Conservation (phyloP, 2,329 filamentous ascomycete species). For the Rasamsonia emersonii region DNA sequence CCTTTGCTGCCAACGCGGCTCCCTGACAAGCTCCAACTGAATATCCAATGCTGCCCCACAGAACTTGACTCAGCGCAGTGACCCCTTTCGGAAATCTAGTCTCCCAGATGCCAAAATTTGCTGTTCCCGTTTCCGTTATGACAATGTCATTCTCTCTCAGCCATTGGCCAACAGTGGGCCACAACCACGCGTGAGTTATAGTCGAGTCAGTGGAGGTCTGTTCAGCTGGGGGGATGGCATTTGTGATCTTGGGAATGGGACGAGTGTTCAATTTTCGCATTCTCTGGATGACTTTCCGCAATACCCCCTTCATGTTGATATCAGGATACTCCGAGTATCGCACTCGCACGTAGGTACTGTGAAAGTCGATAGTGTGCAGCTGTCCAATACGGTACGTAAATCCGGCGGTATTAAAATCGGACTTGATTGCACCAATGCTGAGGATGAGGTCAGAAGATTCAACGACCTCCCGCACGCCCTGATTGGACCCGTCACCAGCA, state of each 20-base stretch:
- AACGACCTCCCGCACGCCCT: slow-evolving; percentile 29
- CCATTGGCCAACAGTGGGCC: slow-evolving; percentile 39
- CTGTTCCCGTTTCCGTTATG: slow-evolving; percentile 51
- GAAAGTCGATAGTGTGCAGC: slow-evolving; percentile 71
- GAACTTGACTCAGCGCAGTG: slow-evolving; percentile 43
- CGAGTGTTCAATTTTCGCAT: slow-evolving; percentile 49
- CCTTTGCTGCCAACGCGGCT: slow-evolving; percentile 43
- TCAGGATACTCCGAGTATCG: slow-evolving; percentile 71
- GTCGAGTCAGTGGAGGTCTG: slow-evolving; percentile 21
- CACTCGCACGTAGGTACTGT: slow-evolving; percentile 64
- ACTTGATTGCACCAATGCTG: slow-evolving; percentile 30
- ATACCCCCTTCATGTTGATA: slow-evolving; percentile 67
- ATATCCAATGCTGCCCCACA: slow-evolving; percentile 54
- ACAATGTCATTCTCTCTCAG: slow-evolving; percentile 47
- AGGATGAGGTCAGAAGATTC: slow-evolving; percentile 33
- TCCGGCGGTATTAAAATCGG: slow-evolving; percentile 50
- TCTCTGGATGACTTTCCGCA: slow-evolving; percentile 59
- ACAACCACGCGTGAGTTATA: slow-evolving; percentile 44
- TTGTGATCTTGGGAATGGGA: slow-evolving; percentile 46
- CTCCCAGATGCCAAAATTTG: slow-evolving; percentile 46
- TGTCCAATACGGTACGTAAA: slow-evolving; percentile 73
- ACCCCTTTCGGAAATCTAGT: slow-evolving; percentile 43
- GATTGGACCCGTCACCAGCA: slow-evolving; percentile 63
- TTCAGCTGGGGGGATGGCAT: slow-evolving; percentile 35
- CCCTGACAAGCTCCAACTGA: slow-evolving; percentile 52